Percentiles rank a stretch among this genome's conserved stretches.
Evolutionary conservation across 768 basidiomycete genomes (phyloP).

Genomic region (Pulveroboletus sp.): DNA sequence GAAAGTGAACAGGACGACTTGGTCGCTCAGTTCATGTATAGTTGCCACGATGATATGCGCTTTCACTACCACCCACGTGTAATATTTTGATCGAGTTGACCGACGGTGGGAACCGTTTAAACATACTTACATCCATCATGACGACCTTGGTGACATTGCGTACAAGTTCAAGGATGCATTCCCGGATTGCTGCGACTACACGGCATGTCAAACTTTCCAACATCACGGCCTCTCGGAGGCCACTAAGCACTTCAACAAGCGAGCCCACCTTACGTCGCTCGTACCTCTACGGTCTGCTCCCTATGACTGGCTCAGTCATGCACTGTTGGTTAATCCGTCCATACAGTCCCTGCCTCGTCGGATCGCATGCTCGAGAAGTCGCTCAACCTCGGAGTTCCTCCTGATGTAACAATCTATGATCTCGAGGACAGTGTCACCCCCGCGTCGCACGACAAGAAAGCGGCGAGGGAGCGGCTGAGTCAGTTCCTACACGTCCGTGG

Average conservation of each 20-base stretch:
- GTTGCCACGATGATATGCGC: too few relatives aligned
- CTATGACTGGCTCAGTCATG: neutral
- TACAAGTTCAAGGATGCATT: conserved; percentile 2
- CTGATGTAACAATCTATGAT: conserved; percentile 85
- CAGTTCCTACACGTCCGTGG: conserved; percentile 54
- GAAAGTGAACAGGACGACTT: conserved; percentile 30
- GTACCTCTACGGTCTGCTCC: conserved; percentile 54
- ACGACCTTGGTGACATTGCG: neutral
- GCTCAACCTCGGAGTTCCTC: conserved; percentile 40
- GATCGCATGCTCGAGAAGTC: conserved; percentile 83
- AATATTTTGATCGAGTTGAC: too few relatives aligned
- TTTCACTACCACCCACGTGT: too few relatives aligned
- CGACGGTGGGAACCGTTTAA: too few relatives aligned
- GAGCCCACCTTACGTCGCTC: conserved; percentile 43
- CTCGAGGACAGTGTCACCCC: conserved; percentile 85
- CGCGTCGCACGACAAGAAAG: conserved; percentile 49
- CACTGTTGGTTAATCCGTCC: neutral
- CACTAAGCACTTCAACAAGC: conserved; percentile 16
- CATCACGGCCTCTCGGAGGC: conserved; percentile 1
- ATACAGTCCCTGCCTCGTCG: conserved; percentile 72
- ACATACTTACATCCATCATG: conserved; percentile 1
- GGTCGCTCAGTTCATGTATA: too few relatives aligned
- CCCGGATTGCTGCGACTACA: neutral
- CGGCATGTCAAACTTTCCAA: neutral
- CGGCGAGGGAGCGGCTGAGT: conserved; percentile 53